These are phyloP conservation scores for Gossypium ekmanianum DNA, from an alignment of 345 rosid species.

Conservation along the genomic window DNA sequence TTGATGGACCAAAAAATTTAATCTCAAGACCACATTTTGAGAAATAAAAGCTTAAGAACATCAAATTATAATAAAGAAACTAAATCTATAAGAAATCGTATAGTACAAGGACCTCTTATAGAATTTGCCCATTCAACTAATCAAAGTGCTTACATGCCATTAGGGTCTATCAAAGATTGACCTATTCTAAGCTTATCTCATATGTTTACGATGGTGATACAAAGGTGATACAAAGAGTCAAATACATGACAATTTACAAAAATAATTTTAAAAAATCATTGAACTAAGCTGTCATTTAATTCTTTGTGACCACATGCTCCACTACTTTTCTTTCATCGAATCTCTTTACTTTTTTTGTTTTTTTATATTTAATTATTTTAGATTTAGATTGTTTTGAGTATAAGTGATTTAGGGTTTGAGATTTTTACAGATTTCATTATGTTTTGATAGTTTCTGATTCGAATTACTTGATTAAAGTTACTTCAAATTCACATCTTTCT, in stretches of 20 bases:
- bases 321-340: background rate
- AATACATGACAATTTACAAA: no score
- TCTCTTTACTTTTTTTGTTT: background rate
- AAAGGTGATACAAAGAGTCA: background rate
- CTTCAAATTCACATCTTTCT: no score
- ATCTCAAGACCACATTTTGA: no score
- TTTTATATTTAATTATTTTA: background rate
- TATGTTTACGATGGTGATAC: background rate
- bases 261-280: background rate
- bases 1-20: no score
- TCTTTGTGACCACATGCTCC: background rate
- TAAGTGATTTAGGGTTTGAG: no score
- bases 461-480: no score
- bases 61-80: no score
- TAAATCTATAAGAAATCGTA: no score
- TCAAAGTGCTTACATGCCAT: background rate
- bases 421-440: accelerated
- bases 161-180: background rate
- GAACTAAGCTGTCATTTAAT: background rate
- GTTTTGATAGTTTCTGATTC: no score
- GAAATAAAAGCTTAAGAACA: no score
- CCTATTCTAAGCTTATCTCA: background rate
- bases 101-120: no score
- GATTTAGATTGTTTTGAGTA: no score
- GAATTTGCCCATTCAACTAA: background rate